phyloP scores from a whole-genome alignment of 441 rosid species.

The Erysimum pusillum region DNA sequence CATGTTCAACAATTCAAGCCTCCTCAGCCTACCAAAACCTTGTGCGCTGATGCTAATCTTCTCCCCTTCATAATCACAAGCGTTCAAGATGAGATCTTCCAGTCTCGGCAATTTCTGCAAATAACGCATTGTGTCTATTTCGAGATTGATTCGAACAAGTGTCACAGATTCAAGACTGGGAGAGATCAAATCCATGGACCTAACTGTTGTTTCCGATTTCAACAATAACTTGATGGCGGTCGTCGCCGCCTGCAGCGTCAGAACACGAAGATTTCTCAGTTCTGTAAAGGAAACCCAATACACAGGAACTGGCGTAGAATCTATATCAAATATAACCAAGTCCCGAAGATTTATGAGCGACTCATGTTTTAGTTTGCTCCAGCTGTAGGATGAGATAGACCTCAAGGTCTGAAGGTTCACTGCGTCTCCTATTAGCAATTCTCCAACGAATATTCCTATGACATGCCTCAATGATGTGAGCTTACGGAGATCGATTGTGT shows the following conservation, averaged over 20 bases:
- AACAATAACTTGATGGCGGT: background rate
- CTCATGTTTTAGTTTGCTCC: conserved; percentile 1
- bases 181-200: conserved; percentile 20
- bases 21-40: conserved; percentile 21
- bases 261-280: background rate
- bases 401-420: conserved; percentile 31
- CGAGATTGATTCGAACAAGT: background rate
- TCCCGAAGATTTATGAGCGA: background rate
- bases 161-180: conserved; percentile 10
- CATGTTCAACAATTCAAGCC: background rate
- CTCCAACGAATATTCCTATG: background rate
- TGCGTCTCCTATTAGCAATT: background rate
- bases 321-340: background rate
- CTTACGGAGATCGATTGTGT: background rate
- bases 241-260: background rate
- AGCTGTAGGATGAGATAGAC: background rate
- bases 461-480: conserved; percentile 30
- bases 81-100: background rate
- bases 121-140: conserved; percentile 28
- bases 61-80: background rate
- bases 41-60: conserved; percentile 22
- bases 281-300: background rate
- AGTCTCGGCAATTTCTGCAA: conserved; percentile 14
- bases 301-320: background rate
- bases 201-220: too few relatives aligned